Base-by-base conservation (phyloP, 2,329 filamentous ascomycete species). In the Reticulascus tulasneorum region DNA sequence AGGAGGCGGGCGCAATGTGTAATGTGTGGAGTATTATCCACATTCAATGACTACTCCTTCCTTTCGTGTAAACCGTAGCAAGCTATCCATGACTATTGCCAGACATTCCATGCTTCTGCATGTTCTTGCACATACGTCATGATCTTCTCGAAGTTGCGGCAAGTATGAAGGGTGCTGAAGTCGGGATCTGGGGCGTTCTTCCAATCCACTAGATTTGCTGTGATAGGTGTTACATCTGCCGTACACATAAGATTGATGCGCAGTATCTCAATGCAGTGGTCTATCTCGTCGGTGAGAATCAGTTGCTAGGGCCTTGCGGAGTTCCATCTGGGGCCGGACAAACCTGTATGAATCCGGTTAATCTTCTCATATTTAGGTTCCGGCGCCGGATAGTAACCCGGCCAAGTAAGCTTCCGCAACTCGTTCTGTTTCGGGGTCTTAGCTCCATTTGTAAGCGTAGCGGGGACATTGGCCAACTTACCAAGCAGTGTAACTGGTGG, bases 91-190 rank as follows among this genome's bases (percentile, higher is more conserved):
- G n/a, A n/a, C n/a, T n/a, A n/a, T n/a, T n/a, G n/a, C n/a, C n/a
- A n/a, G n/a, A n/a, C n/a, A n/a, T n/a, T n/a, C n/a, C n/a, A n/a
- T n/a, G n/a, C n/a, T n/a, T n/a, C n/a, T n/a, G n/a, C n/a, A n/a
- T n/a, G n/a, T n/a, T n/a, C n/a, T n/a, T n/a, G n/a, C n/a, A n/a
- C n/a, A n/a, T n/a, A n/a, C n/a, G n/a, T n/a, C n/a, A n/a, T n/a
- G 39, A 77, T 63, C 16, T 54, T 62, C 37, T 75, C 64, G 38
- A 74, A 77, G 46, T 77, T 73, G 23, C 73, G 58, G 50, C 73
- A 77, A 7, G 66, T 69, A 44, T 76, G 72, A 22, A 64, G 58
- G 4, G 71, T 71, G 51, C 68, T 69, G 30, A 75, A 73, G 50
- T 76, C 66, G 4, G 72, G 72, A n/a, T n/a, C n/a, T n/a, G n/a